Base-by-base conservation (phyloP, 2,329 filamentous ascomycete species). In the Aureobasidium zeae region DNA sequence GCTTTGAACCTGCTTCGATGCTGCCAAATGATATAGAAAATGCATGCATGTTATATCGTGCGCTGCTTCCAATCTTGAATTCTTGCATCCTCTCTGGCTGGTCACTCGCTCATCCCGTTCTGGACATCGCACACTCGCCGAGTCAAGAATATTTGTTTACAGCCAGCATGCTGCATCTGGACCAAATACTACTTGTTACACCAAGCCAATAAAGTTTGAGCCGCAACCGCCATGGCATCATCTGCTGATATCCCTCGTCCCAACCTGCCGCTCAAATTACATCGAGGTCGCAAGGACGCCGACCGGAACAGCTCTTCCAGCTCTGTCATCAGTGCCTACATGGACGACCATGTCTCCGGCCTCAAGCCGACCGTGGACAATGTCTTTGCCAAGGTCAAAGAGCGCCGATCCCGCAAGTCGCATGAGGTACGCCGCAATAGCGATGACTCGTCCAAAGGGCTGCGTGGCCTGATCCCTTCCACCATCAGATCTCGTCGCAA, bases 401-500 rank as follows among this genome's bases (percentile, higher is more conserved):
- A 58, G 28, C 55, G 56, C 46, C 54, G 56, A 47, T 59, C 60
- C 24, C 58, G 63, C 38, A 53, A 52, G 39, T 65, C 63, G n/a
- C 51, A 51, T 9, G 66, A 68, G 32, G 63, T 63, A 43, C 53
- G 60, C 13, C 47, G 54, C 13, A 63, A 62, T 52, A 63, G 63
- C 53, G 61, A 61, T 35, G 67, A 65, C 20, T 45, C 43, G 12
- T 55, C 55, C 47, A 67, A 63, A 51, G 68, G 71, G 42, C 65
- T 78, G 49, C 70, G 73, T 21, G 25, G 30, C 16, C 39, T 43
- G 11, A 33, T 43, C 28, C 30, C 39, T 1, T 34, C 63, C 19
- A 63, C 61, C 55, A 67, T 67, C 46, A 69, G 67, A 51, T 67
- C 70, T 52, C 57, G 56, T 32, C 61, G 57, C 42, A 54, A 56